Conservation (phyloP, 768 basidiomycete species). For the Pleurotus tuoliensis region DNA sequence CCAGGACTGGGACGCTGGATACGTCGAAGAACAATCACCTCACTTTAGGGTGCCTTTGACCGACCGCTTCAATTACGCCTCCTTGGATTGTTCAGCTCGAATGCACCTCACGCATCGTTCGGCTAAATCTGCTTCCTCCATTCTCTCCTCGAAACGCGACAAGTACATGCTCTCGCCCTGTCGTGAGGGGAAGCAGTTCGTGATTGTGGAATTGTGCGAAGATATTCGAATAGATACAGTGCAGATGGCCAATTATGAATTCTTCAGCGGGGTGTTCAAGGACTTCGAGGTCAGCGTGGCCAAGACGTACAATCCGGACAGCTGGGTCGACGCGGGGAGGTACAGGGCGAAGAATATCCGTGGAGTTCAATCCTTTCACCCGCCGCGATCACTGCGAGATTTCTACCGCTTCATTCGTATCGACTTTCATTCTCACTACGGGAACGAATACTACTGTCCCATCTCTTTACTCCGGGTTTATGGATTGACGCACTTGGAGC, state of each 20-base stretch:
- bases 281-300: slow-evolving; percentile 85
- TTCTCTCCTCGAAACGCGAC: slow-evolving; percentile 88
- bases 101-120: slow-evolving; percentile 80
- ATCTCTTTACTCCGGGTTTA: slow-evolving; percentile 90
- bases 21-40: slow-evolving; percentile 38
- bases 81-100: slow-evolving; percentile 87
- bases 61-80: slow-evolving; percentile 94
- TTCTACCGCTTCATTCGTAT: slow-evolving; percentile 95
- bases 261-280: slow-evolving; percentile 95
- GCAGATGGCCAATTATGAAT: slow-evolving; percentile 95
- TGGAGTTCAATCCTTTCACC: slow-evolving; percentile 83
- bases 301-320: slow-evolving; percentile 68
- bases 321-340: slow-evolving; percentile 72
- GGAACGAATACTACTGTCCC: slow-evolving; percentile 95
- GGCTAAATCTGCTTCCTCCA: slow-evolving; percentile 78
- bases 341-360: slow-evolving; percentile 87
- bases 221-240: slow-evolving; percentile 96
- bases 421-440: slow-evolving; percentile 91
- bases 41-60: slow-evolving; percentile 72
- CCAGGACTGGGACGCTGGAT: slow-evolving; percentile 1
- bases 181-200: slow-evolving; percentile 61
- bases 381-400: slow-evolving; percentile 63
- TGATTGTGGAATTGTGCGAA: slow-evolving; percentile 95
- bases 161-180: slow-evolving; percentile 97
- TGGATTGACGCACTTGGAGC: slow-evolving; percentile 92